Evolutionary conservation across 768 basidiomycete species (phyloP).

Genomic region (Collybia nuda): DNA sequence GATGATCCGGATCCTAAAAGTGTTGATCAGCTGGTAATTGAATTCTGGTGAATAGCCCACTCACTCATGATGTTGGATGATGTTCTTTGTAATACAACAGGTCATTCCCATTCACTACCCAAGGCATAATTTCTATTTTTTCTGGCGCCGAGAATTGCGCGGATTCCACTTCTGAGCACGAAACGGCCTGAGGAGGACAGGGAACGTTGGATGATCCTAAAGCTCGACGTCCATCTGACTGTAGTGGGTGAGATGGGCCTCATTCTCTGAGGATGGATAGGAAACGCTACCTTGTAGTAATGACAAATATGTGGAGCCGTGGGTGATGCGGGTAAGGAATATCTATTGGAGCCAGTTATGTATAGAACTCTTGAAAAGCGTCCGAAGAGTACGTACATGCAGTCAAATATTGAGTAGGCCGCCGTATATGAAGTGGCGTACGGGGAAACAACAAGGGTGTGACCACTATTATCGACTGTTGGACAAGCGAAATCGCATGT

Average conservation of each 20-base stretch:
- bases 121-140: constrained; percentile 12
- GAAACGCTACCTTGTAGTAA: constrained; percentile 16
- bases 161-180: constrained; percentile 3
- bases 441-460: constrained; percentile 9
- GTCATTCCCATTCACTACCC: constrained; percentile 10
- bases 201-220: constrained; percentile 5
- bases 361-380: neutral
- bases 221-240: constrained; percentile 10
- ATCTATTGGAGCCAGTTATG: constrained; percentile 6
- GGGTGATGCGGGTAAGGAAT: constrained; percentile 8
- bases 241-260: neutral
- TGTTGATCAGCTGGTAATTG: no score
- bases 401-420: constrained; percentile 21
- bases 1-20: no score
- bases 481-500: constrained; percentile 14
- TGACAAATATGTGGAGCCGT: constrained; percentile 12
- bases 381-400: constrained; percentile 12
- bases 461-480: constrained; percentile 7
- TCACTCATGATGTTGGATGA: constrained; percentile 5
- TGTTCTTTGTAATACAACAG: constrained; percentile 13
- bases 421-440: constrained; percentile 14
- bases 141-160: constrained; percentile 13
- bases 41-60: no score
- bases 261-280: neutral
- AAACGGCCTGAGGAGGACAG: constrained; percentile 11